phyloP scores from a whole-genome alignment of 2,329 filamentous ascomycete genomes.

The Monosporascus sp. region DNA sequence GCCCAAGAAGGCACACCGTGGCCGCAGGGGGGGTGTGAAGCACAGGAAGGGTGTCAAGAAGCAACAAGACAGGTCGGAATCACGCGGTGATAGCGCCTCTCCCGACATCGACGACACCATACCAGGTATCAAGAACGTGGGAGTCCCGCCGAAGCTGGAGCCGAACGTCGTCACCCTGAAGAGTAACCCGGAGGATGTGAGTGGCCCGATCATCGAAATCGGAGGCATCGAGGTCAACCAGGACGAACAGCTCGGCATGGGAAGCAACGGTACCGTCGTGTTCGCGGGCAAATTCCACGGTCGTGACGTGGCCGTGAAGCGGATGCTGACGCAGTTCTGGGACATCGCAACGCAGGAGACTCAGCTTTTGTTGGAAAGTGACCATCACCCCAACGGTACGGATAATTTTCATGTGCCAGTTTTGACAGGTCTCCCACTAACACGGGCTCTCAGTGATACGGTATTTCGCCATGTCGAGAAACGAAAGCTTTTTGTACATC shows the following conservation, averaged over 20 bases:
- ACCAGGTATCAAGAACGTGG: constrained; percentile 59
- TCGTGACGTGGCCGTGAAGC: constrained; percentile 88
- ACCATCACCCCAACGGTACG: constrained; percentile 82
- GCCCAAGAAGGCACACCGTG: constrained; percentile 65
- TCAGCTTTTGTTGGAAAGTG: constrained; percentile 81
- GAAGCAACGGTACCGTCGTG: constrained; percentile 95
- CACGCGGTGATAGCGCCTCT: constrained; percentile 40
- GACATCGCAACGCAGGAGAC: constrained; percentile 95
- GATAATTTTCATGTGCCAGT: not conserved
- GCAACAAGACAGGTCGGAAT: constrained; percentile 46
- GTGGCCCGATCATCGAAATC: constrained; percentile 54
- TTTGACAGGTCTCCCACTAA: too few relatives aligned
- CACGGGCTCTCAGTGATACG: constrained; percentile 63
- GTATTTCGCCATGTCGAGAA: constrained; percentile 88
- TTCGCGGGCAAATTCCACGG: constrained; percentile 94
- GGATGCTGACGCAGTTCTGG: constrained; percentile 93
- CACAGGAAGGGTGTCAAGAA: constrained; percentile 56
- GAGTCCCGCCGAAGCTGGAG: constrained; percentile 48
- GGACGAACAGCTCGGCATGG: constrained; percentile 62
- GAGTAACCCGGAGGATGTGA: constrained; percentile 55
- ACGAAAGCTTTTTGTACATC: constrained; percentile 90
- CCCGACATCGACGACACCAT: constrained; percentile 38
- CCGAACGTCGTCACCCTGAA: constrained; percentile 56
- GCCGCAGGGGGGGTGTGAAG: constrained; percentile 66
- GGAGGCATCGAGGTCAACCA: constrained; percentile 61